These are phyloP conservation scores for Annulohypoxylon truncatum DNA, from an alignment of 2,329 filamentous ascomycete genomes.

Conservation along the genomic window DNA sequence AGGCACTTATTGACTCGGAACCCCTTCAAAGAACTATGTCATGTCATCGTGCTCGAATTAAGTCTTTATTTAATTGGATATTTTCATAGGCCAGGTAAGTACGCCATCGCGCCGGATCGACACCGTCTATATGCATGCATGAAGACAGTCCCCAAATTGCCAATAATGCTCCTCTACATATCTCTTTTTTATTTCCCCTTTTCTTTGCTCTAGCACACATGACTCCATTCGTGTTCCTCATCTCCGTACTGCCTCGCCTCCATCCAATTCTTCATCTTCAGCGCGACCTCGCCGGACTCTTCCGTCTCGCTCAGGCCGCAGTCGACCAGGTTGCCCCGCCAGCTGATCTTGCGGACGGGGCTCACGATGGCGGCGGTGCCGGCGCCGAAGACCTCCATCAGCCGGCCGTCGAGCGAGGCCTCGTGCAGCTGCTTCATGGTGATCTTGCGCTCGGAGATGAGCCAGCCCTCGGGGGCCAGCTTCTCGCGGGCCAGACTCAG, in stretches of 20 bases:
- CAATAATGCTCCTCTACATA: background rate
- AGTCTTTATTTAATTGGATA: conserved; percentile 10
- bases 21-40: background rate
- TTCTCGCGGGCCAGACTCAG: conserved; percentile 87
- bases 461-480: conserved; percentile 88
- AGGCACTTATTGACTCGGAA: background rate
- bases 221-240: conserved; percentile 92
- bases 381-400: conserved; percentile 93
- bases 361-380: conserved; percentile 95
- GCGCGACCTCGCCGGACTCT: conserved; percentile 88
- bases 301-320: conserved; percentile 84
- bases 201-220: conserved; percentile 54
- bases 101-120: conserved; percentile 36
- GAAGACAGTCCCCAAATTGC: conserved; percentile 2
- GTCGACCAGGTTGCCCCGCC: conserved; percentile 82
- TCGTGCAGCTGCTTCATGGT: conserved; percentile 88
- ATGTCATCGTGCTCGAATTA: conserved; percentile 3
- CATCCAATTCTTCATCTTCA: conserved; percentile 95
- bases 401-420: conserved; percentile 82
- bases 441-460: conserved; percentile 87
- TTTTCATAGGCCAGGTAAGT: conserved; percentile 29
- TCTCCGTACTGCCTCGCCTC: conserved; percentile 96
- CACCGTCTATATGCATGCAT: conserved; percentile 33
- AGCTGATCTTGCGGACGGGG: conserved; percentile 89
- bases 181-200: background rate